These are phyloP conservation scores for Colletotrichum endophyticum DNA, from an alignment of 2,329 filamentous ascomycete species.

Conservation along the genomic window DNA sequence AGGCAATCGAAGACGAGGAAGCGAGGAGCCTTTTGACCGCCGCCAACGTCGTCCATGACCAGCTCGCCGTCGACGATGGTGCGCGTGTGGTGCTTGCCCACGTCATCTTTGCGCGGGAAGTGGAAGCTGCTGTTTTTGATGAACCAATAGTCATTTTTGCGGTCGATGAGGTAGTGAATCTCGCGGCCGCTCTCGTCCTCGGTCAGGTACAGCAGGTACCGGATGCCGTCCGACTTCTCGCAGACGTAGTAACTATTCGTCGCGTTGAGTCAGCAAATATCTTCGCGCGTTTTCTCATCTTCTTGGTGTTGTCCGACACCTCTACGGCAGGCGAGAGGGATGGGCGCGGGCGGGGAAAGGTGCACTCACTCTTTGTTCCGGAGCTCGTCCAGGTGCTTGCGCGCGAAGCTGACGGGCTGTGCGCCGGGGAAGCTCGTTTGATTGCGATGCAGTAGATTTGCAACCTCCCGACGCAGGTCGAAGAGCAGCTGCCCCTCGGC, in stretches of 20 bases:
- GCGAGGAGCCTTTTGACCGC: constrained; percentile 72
- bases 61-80: constrained; percentile 94
- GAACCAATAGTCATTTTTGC: constrained; percentile 96
- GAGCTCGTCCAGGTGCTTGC: constrained; percentile 82
- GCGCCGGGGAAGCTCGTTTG: constrained; percentile 81
- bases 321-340: neutral
- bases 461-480: constrained; percentile 74
- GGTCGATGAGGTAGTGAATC: constrained; percentile 91
- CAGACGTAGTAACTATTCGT: constrained; percentile 83
- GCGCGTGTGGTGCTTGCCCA: constrained; percentile 72
- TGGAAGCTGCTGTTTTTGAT: constrained; percentile 74
- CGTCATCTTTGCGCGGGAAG: constrained; percentile 75
- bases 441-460: constrained; percentile 73
- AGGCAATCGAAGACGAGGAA: constrained; percentile 96
- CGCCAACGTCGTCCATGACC: constrained; percentile 78
- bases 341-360: neutral
- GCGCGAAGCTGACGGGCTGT: constrained; percentile 91
- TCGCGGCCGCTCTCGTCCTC: constrained; percentile 64
- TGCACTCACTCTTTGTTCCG: constrained; percentile 71
- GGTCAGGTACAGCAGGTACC: constrained; percentile 92
- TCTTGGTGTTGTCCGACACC: neutral
- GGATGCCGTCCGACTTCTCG: constrained; percentile 96
- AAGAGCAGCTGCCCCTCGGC: constrained; percentile 64
- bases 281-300: neutral
- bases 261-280: neutral